Base-by-base conservation (phyloP, 345 rosid genomes). In the Citrus australasica region DNA sequence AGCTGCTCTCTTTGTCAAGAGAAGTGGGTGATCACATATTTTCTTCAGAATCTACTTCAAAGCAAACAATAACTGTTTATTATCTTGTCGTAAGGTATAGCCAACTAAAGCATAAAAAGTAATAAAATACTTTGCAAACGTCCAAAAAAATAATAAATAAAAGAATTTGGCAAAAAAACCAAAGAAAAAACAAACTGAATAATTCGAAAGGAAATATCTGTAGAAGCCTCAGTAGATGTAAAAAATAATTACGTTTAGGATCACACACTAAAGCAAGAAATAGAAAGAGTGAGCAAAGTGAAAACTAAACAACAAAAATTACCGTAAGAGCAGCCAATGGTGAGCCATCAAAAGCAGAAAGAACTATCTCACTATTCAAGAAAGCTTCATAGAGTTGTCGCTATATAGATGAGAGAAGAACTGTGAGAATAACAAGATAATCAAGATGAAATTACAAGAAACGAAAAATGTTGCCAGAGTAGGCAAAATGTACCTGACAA, bases 261-360 rank as follows among this genome's bases (percentile, higher is more conserved):
- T 30, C 30, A 62, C n/a, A 51, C 22, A 33, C 32, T 8, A 38
- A 75, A 63, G 61, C 4, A 28, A 74, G 38, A 32, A 60, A 73
- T 70, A 30, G 61, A 56, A 60, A 64, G 33, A 65, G 21, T 63
- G 74, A 58, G 35, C 56, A 83, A 76, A 30, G 4, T 48, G 14
- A 58, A 67, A 27, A 24, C 3, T 17, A 64, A 35, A 78, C 51
- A 40, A 75, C 32, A 78, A 59, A 74, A 30, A 35, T 64, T 84
- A 96, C 99, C 95, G 98, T 96, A n/a, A 96, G 83, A 42, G 99
- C 99, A 86, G 99, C 99, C 78, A 94, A 81, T 68, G 99, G 99
- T 2, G 99, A 96, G 84, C 94, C 93, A 86, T 94, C 98, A 82
- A 92, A 96, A 71, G 99, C 92, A 55, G 99, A 96, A 77, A 92